Evolutionary conservation across 2,329 filamentous ascomycete species (phyloP).

Genomic region (Ophiocordyceps camponoti-leonardi): DNA sequence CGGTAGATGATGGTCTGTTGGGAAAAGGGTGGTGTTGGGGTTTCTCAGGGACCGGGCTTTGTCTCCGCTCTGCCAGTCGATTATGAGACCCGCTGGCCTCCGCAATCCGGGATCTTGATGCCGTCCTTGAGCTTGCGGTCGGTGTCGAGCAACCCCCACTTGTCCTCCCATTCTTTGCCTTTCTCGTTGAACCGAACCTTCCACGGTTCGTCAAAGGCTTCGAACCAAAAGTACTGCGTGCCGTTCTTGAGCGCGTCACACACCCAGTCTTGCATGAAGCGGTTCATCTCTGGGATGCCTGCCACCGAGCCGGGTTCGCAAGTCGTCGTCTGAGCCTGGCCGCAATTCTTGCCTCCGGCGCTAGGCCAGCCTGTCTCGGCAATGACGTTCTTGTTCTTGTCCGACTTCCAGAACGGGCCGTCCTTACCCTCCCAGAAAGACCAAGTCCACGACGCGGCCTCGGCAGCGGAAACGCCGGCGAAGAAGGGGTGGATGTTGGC

Average conservation of each 20-base stretch:
- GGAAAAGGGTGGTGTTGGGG: no score
- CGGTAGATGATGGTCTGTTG: no score
- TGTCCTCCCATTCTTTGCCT: constrained; percentile 73
- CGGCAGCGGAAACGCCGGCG: constrained; percentile 50
- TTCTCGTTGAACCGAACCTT: constrained; percentile 57
- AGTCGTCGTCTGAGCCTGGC: constrained; percentile 22
- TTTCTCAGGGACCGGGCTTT: no score
- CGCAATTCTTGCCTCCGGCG: constrained; percentile 64
- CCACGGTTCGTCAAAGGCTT: constrained; percentile 94
- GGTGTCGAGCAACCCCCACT: constrained; percentile 85
- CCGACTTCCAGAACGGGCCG: constrained; percentile 43
- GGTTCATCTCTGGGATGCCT: constrained; percentile 64
- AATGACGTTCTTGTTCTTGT: constrained; percentile 57
- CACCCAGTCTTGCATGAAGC: constrained; percentile 74
- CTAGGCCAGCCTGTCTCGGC: constrained; percentile 87
- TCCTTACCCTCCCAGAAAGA: constrained; percentile 64
- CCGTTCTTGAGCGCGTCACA: constrained; percentile 64
- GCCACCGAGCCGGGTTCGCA: constrained; percentile 50
- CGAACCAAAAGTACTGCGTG: constrained; percentile 95
- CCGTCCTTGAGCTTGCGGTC: constrained; percentile 71
- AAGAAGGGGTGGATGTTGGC: constrained; percentile 97
- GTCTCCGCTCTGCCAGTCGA: neutral
- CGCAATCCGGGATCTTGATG: constrained; percentile 74
- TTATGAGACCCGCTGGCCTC: constrained; percentile 43
- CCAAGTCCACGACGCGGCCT: constrained; percentile 67